These are phyloP conservation scores for Tolypocladium inflatum DNA, from an alignment of 2,329 filamentous ascomycete genomes.

Conservation along the genomic window DNA sequence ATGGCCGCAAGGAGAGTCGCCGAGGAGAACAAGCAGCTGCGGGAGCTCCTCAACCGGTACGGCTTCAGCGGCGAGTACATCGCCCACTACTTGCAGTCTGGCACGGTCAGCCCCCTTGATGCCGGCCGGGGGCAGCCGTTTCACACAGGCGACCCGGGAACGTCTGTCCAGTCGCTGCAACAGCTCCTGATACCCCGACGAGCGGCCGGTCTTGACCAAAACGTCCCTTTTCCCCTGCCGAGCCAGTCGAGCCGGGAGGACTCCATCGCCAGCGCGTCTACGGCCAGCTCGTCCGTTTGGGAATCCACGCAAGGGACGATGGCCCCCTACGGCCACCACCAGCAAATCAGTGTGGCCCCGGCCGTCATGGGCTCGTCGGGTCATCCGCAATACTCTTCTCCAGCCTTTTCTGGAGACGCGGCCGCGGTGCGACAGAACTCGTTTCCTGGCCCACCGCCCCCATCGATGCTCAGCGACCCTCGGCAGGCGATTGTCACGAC, in stretches of 20 bases:
- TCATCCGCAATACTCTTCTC: slow-evolving; percentile 2
- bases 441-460: slow-evolving; percentile 9
- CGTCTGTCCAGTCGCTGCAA: slow-evolving; percentile 24
- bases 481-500: slow-evolving; percentile 8
- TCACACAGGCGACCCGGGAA: slow-evolving; percentile 11
- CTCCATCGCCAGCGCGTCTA: slow-evolving; percentile 22
- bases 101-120: slow-evolving; percentile 6
- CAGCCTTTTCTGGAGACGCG: slow-evolving; percentile 1
- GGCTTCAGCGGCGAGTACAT: slow-evolving; percentile 50
- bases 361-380: slow-evolving; percentile 2
- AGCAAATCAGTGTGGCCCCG: slow-evolving; percentile 1
- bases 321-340: slow-evolving; percentile 15
- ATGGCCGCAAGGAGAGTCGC: slow-evolving; percentile 57
- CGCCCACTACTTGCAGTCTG: slow-evolving; percentile 25
- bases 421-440: slow-evolving; percentile 1
- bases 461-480: slow-evolving; percentile 13
- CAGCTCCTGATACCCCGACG: slow-evolving; percentile 26
- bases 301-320: slow-evolving; percentile 17
- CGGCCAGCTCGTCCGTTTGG: slow-evolving; percentile 22
- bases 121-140: slow-evolving; percentile 7
- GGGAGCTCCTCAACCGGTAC: slow-evolving; percentile 45
- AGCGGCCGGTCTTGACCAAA: slow-evolving; percentile 17
- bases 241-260: slow-evolving; percentile 22
- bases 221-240: slow-evolving; percentile 16
- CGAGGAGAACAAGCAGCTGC: slow-evolving; percentile 58